These are phyloP conservation scores for Stephania cephalantha DNA, from an alignment of 164 flowering plant genomes.

Conservation along the genomic window DNA sequence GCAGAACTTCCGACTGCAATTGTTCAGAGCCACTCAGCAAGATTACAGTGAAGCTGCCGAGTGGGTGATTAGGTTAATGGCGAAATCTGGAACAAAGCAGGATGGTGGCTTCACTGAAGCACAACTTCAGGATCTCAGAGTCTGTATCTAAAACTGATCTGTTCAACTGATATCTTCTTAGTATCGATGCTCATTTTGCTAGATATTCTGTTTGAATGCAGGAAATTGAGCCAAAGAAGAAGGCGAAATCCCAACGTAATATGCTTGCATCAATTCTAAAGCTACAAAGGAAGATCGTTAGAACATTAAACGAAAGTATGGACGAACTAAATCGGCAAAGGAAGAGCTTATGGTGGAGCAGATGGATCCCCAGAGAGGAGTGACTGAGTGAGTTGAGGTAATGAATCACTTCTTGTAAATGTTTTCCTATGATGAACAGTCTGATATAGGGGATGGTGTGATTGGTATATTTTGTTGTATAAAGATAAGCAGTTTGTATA, in stretches of 20 bases:
- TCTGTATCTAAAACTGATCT: constrained; percentile 26
- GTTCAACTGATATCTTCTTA: background rate
- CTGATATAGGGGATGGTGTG: background rate
- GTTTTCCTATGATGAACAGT: background rate
- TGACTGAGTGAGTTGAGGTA: constrained; percentile 43
- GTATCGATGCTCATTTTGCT: background rate
- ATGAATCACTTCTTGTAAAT: background rate
- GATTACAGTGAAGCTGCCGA: constrained; percentile 79
- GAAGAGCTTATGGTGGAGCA: constrained; percentile 99
- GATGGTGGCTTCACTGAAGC: constrained; percentile 96
- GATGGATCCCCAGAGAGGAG: constrained; percentile 93
- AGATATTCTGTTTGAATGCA: constrained; percentile 20
- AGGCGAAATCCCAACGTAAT: constrained; percentile 58
- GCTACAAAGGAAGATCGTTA: constrained; percentile 63
- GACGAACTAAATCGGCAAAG: constrained; percentile 60
- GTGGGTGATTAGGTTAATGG: constrained; percentile 80
- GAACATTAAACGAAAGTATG: constrained; percentile 70
- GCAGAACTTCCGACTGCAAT: constrained; percentile 70
- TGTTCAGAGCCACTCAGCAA: constrained; percentile 80
- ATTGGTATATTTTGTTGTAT: background rate
- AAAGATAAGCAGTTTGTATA: background rate
- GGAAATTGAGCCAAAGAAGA: constrained; percentile 68
- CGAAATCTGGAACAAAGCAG: constrained; percentile 81
- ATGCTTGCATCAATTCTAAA: constrained; percentile 75
- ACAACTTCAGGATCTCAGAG: constrained; percentile 78